phyloP scores from a whole-genome alignment of 2,329 filamentous ascomycete genomes.

The Aureobasidium sp. region DNA sequence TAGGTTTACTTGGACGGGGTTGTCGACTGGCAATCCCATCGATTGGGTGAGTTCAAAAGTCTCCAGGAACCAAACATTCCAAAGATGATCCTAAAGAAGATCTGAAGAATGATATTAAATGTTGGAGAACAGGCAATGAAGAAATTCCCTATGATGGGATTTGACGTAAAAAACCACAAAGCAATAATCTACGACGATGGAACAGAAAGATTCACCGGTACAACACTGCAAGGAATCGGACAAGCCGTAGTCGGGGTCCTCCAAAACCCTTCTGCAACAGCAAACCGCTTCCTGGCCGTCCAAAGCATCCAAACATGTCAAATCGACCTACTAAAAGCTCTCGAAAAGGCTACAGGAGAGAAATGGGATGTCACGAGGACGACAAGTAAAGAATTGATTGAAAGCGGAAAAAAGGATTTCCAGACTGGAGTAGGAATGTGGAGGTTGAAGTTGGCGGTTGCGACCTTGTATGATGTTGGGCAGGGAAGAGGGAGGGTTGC shows the following conservation, averaged over 20 bases:
- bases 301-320: constrained; percentile 48
- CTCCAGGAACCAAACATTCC: too few species aligned
- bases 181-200: constrained; percentile 51
- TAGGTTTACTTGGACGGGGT: constrained; percentile 18
- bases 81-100: too few species aligned
- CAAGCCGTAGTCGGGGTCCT: constrained; percentile 44
- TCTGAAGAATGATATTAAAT: too few species aligned
- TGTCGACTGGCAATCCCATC: constrained; percentile 19
- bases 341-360: constrained; percentile 15
- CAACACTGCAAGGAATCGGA: constrained; percentile 46
- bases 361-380: constrained; percentile 13
- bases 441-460: constrained; percentile 16
- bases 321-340: constrained; percentile 44
- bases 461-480: constrained; percentile 18
- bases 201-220: constrained; percentile 42
- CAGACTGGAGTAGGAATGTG: background rate
- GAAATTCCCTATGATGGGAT: constrained; percentile 55
- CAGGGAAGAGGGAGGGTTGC: constrained; percentile 15
- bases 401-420: constrained; percentile 3
- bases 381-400: constrained; percentile 13
- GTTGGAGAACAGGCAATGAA: constrained; percentile 39
- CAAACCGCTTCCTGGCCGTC: constrained; percentile 52
- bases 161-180: constrained; percentile 42
- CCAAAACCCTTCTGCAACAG: constrained; percentile 41
- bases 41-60: constrained; percentile 17